Base-by-base conservation (phyloP, 306 rosid genomes). In the Rosa rugosa region DNA sequence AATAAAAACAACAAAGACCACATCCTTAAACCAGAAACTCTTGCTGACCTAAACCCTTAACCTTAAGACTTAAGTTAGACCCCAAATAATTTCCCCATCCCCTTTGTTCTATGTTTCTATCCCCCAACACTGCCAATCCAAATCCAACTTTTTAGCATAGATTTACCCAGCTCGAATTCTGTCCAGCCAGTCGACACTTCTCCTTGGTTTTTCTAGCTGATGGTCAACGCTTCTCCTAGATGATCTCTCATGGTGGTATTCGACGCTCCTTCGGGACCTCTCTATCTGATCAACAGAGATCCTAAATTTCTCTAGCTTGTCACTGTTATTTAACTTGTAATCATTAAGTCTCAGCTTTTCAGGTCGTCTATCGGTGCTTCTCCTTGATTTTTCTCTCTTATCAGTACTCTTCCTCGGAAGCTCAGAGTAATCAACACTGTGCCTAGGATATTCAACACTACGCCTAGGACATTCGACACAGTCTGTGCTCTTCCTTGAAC, bases 181-280 rank as follows among this genome's bases (percentile, higher is more conserved):
- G 34, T 93, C 98, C 85, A 93, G 86, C 98, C 98, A 91, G 82
- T 93, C 97, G 5, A 93, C 86, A 59, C 95, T 93, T 87, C 89
- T 91, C 77, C 95, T 83, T 1, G 89, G 89, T 83, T 90, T 90
- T 78, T 93, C 95, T 38, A 91, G 82, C 88, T 93, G 95, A 76
- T 83, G 86, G 73, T 93, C 98, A 7, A 91, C 72, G 40, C 97
- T 91, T 85, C 89, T 89, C 77, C 95, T 80, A 23, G 97, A 89
- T 72, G 98, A 88, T 72, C 85, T 93, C 79, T 91, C 98, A 71
- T 86, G 90, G 75, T 82, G 88, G 84, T 81, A 87, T 68, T 90
- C 97, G 22, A 91, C 93, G 2, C 93, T 93, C 80, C 92, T 86
- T 74, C 92, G 69, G 1, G 98, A 91, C 82, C 92, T 88, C 87